Evolutionary conservation across 2,329 filamentous ascomycete species (phyloP).

Genomic region (Fusarium bactridioides): DNA sequence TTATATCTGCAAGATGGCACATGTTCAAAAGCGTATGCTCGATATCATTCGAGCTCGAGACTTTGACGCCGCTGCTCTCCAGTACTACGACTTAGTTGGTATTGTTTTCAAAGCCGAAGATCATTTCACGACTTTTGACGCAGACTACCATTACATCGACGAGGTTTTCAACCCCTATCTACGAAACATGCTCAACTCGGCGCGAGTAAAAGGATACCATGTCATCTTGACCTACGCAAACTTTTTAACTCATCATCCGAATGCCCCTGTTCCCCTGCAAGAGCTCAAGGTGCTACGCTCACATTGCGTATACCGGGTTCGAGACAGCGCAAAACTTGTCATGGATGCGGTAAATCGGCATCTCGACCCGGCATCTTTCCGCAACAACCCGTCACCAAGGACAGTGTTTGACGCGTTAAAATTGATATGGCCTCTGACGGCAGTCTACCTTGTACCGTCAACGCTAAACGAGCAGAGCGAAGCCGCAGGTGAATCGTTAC

Average conservation of each 20-base stretch:
- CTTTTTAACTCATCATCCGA: slow-evolving; percentile 46
- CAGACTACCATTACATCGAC: background rate
- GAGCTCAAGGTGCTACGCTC: slow-evolving; percentile 42
- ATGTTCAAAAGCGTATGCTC: slow-evolving; percentile 41
- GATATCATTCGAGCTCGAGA: slow-evolving; percentile 41
- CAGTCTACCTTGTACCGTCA: slow-evolving; percentile 42
- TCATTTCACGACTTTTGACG: slow-evolving; percentile 27
- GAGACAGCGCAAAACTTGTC: slow-evolving; percentile 41
- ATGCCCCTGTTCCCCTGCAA: slow-evolving; percentile 32
- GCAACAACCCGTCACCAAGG: slow-evolving; percentile 43
- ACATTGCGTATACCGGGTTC: slow-evolving; percentile 41
- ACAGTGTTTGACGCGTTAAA: slow-evolving; percentile 49
- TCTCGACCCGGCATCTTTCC: slow-evolving; percentile 37
- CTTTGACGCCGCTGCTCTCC: slow-evolving; percentile 38
- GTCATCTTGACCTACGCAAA: slow-evolving; percentile 46
- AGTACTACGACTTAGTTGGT: slow-evolving; percentile 40
- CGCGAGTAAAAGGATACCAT: slow-evolving; percentile 48
- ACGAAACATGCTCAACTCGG: slow-evolving; percentile 44
- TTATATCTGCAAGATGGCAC: slow-evolving; percentile 42
- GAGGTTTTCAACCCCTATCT: slow-evolving; percentile 43
- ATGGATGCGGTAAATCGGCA: slow-evolving; percentile 38
- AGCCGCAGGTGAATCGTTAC: slow-evolving; percentile 41
- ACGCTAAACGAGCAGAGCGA: slow-evolving; percentile 42
- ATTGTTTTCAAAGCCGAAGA: slow-evolving; percentile 40
- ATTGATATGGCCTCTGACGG: slow-evolving; percentile 50